phyloP scores from a whole-genome alignment of 495 filamentous ascomycete species.

The Aspergillus coremiiformis region DNA sequence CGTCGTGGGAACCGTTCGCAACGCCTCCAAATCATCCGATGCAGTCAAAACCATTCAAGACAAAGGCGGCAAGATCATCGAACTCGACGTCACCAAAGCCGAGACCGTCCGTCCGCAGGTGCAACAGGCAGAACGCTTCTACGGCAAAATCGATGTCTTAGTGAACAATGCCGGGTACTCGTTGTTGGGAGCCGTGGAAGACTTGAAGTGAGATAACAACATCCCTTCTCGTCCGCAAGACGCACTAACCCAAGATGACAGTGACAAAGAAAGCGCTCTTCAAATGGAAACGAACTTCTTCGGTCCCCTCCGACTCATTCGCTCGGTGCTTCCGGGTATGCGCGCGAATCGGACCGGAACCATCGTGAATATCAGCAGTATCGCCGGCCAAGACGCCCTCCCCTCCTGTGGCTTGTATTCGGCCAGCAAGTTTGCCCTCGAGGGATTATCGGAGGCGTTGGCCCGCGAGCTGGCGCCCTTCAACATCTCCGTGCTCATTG shows the following conservation, averaged over 20 bases:
- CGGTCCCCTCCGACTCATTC: conserved; percentile 36
- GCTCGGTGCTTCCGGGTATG: conserved; percentile 36
- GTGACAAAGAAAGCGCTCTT: conserved; percentile 29
- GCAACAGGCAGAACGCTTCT: conserved; percentile 4
- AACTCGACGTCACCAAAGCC: conserved; percentile 36
- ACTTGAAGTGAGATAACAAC: conserved; percentile 13
- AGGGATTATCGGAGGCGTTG: conserved; percentile 19
- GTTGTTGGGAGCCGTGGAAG: conserved; percentile 19
- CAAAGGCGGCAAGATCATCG: conserved; percentile 19
- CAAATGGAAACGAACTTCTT: conserved; percentile 45
- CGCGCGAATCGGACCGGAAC: conserved; percentile 28
- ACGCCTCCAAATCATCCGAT: conserved; percentile 26
- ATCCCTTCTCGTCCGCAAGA: not conserved
- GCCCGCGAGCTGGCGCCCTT: conserved; percentile 21
- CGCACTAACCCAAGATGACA: conserved; percentile 8
- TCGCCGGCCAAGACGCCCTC: conserved; percentile 9
- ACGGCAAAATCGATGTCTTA: conserved; percentile 21
- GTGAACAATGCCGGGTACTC: conserved; percentile 30
- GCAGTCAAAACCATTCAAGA: conserved; percentile 16
- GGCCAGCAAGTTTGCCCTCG: conserved; percentile 25
- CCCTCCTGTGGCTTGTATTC: conserved; percentile 17
- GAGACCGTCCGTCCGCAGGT: not conserved
- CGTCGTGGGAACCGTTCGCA: conserved; percentile 52
- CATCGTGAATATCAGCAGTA: conserved; percentile 41
- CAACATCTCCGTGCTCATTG: conserved; percentile 25